These are phyloP conservation scores for Lobosporangium transversale DNA, from an alignment of 192 early-diverging fungal species.

Conservation along the genomic window DNA sequence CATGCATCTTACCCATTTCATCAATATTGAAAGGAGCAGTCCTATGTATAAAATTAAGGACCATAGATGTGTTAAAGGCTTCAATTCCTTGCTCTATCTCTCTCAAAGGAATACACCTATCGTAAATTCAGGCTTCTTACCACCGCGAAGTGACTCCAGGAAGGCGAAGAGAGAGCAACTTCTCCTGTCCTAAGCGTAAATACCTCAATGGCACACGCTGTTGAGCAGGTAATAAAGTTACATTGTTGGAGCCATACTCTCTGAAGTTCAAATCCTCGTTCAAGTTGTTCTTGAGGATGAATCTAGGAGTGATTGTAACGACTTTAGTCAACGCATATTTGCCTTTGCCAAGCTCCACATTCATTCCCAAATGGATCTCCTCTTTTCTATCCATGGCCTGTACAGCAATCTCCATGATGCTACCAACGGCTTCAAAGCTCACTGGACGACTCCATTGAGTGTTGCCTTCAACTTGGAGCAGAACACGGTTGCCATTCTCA, in stretches of 20 bases:
- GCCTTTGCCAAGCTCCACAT: conserved; percentile 88
- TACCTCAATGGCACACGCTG: conserved; percentile 74
- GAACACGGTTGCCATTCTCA: conserved; percentile 84
- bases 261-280: conserved; percentile 78
- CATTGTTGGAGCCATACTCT: conserved; percentile 67
- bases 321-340: conserved; percentile 89
- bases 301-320: conserved; percentile 90
- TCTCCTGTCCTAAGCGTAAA: conserved; percentile 68
- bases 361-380: conserved; percentile 84
- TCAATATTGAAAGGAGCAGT: conserved; percentile 87
- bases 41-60: conserved; percentile 48
- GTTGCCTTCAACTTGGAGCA: conserved; percentile 72
- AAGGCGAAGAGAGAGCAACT: conserved; percentile 74
- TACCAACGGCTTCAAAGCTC: conserved; percentile 97
- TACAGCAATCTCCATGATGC: conserved; percentile 80
- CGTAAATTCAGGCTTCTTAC: conserved; percentile 38
- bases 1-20: conserved; percentile 84
- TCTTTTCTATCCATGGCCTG: conserved; percentile 59
- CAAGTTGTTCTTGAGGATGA: conserved; percentile 87
- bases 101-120: too few relatives aligned
- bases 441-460: conserved; percentile 67
- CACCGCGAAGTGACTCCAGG: conserved; percentile 75
- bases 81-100: too few relatives aligned
- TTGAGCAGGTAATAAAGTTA: conserved; percentile 59
- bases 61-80: too few relatives aligned